A percentile compares a stretch with the other conserved stretches of the same genome.
Conservation (phyloP, 225 moss, liverwort and hornwort species). For the Pseudisothecium myosuroides region DNA sequence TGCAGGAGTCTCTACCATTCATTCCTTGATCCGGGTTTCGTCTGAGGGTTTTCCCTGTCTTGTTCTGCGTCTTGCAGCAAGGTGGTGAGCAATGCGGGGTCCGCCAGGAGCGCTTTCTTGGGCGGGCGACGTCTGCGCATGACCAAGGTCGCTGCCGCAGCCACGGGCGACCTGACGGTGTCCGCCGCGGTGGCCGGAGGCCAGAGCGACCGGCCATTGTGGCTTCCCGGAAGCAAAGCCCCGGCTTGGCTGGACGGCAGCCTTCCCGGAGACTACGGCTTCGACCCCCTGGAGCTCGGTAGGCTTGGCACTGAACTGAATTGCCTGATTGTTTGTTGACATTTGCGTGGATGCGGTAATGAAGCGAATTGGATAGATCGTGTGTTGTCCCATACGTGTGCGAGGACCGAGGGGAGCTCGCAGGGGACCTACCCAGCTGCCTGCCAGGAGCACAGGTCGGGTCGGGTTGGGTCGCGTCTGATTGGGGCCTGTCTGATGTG, state of each 20-base stretch:
- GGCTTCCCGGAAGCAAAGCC: constrained; percentile 70
- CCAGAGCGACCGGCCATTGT: constrained; percentile 53
- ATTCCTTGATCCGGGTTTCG: neutral
- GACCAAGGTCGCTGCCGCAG: constrained; percentile 15
- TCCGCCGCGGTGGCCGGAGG: constrained; percentile 29
- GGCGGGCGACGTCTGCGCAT: constrained; percentile 53
- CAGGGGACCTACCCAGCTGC: neutral
- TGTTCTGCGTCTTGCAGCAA: constrained; percentile 29
- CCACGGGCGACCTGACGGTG: constrained; percentile 16
- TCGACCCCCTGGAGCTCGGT: constrained; percentile 86
- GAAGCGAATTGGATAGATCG: neutral
- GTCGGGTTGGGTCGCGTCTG: neutral
- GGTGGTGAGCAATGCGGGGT: constrained; percentile 45
- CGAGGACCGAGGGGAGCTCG: neutral
- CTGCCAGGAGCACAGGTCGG: neutral
- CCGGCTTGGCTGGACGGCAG: constrained; percentile 68
- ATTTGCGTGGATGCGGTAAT: neutral
- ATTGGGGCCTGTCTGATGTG: neutral
- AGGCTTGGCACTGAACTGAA: neutral
- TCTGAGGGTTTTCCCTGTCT: neutral
- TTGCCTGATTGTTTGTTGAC: neutral
- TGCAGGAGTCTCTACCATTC: neutral
- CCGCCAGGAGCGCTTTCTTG: constrained; percentile 51
- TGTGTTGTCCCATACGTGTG: neutral
- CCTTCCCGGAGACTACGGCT: constrained; percentile 82